phyloP scores from a whole-genome alignment of 768 basidiomycete genomes.

The Suillus subalutaceus region DNA sequence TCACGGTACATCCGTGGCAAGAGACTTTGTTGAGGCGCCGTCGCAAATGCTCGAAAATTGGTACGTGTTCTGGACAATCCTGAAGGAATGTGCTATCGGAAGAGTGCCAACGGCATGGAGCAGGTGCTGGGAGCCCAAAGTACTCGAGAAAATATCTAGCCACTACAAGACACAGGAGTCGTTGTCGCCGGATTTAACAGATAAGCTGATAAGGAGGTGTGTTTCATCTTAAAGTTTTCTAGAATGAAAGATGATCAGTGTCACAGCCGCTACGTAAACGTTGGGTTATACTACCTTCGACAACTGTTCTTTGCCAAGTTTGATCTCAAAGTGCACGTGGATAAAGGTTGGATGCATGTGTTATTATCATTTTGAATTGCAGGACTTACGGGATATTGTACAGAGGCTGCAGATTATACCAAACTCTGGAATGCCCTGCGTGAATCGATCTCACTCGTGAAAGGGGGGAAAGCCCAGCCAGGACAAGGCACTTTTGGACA shows the following conservation, averaged over 20 bases:
- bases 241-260: constrained; percentile 1
- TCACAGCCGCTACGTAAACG: constrained; percentile 76
- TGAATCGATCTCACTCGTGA: constrained; percentile 70
- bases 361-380: neutral
- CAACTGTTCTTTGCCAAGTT: constrained; percentile 86
- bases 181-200: constrained; percentile 70
- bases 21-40: constrained; percentile 89
- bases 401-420: constrained; percentile 72
- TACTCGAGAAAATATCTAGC: constrained; percentile 70
- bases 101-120: neutral
- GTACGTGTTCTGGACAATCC: constrained; percentile 36
- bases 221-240: constrained; percentile 10
- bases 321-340: constrained; percentile 75
- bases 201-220: constrained; percentile 79
- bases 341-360: constrained; percentile 47
- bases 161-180: constrained; percentile 79
- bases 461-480: constrained; percentile 57
- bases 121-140: constrained; percentile 83
- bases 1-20: constrained; percentile 80
- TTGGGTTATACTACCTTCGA: constrained; percentile 79
- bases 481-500: constrained; percentile 81
- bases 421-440: constrained; percentile 76
- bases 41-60: constrained; percentile 96
- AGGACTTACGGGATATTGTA: constrained; percentile 21
- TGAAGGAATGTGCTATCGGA: neutral